Percentiles rank a stretch among this genome's conserved stretches.
phyloP scores from a whole-genome alignment of 129 eudicot genomes.

The Dittrichia graveolens region DNA sequence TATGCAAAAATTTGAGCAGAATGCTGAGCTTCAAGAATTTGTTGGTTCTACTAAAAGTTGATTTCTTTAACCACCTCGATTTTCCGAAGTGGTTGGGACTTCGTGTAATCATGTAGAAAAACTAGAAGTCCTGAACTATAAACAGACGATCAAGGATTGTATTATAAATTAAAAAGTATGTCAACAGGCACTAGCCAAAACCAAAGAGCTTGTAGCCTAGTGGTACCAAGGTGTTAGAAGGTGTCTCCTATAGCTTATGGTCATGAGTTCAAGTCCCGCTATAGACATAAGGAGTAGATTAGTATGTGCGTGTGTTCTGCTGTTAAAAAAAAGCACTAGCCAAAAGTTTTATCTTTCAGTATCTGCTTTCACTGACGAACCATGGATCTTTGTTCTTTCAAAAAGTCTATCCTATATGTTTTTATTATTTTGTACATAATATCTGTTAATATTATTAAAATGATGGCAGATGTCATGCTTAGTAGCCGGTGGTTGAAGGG shows the following conservation, averaged over 20 bases:
- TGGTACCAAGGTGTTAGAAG: no score
- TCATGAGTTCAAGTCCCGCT: no score
- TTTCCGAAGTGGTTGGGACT: no score
- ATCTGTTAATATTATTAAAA: not conserved
- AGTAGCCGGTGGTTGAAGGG: not conserved
- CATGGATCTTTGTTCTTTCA: not conserved
- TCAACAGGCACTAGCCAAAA: not conserved
- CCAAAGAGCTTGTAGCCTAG: no score
- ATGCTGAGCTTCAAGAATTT: constrained; percentile 32
- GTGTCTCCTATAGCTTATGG: no score
- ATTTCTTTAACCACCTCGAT: not conserved
- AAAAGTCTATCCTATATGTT: not conserved
- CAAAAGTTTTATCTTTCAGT: not conserved
- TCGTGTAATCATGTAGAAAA: no score
- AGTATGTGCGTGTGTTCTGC: no score
- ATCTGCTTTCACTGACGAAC: not conserved
- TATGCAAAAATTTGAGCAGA: constrained; percentile 44
- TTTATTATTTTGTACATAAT: constrained; percentile 4
- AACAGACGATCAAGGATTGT: not conserved
- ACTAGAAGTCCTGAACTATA: no score
- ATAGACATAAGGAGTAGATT: no score
- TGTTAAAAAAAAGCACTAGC: no score
- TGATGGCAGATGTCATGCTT: constrained; percentile 10
- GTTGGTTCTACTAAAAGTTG: not conserved
- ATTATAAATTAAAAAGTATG: not conserved